Evolutionary conservation across 2,329 filamentous ascomycete species (phyloP), one percentile per base, ranked within the genome.

Genomic region (Aphanocladium album): DNA sequence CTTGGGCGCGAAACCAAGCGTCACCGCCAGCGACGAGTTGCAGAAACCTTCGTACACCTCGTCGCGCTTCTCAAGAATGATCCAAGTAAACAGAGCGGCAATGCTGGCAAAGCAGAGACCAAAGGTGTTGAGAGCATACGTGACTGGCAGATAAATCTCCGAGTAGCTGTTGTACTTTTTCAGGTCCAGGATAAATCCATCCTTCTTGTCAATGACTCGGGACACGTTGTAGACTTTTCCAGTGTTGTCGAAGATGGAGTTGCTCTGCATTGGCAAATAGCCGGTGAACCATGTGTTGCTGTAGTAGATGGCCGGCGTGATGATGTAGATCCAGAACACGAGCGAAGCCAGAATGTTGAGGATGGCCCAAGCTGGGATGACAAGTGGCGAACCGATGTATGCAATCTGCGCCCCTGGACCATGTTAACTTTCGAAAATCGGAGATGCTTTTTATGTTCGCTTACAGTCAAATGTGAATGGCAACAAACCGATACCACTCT

Each of bases 211-310:
- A 61, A 85, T 76, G 16, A 85, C 80, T 2, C 71, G 71, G 0
- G 74, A 71, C 0, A 80, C 78, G 45, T 84, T 76, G 64, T 84
- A 85, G 0, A 72, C 61, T 4, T 73, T 64, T 0, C 79, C 82
- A 0, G 73, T 80, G 47, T 83, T 82, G 67, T 85, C 83, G 54
- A 77, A 85, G 8, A 79, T 80, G 14, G 78, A 76, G n/a, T 80
- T 76, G 35, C 77, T 80, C 25, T 79, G 77, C 39, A 83, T 73
- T 0, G 83, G 82, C 14, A 85, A 69, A 56, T 83, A 81, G 0
- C 79, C 76, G 0, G 81, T 80, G 57, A 76, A 73, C 79, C 79
- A 81, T 0, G 76, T 79, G 64, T 80, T 80, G 3, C 74, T 75
- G 61, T 80, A 81, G 67, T 79, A 79, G 1, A 81, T 62, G 1